Base-by-base conservation (phyloP, 1,284 basidiomycete genomes). In the Ganoderma lingzhi region DNA sequence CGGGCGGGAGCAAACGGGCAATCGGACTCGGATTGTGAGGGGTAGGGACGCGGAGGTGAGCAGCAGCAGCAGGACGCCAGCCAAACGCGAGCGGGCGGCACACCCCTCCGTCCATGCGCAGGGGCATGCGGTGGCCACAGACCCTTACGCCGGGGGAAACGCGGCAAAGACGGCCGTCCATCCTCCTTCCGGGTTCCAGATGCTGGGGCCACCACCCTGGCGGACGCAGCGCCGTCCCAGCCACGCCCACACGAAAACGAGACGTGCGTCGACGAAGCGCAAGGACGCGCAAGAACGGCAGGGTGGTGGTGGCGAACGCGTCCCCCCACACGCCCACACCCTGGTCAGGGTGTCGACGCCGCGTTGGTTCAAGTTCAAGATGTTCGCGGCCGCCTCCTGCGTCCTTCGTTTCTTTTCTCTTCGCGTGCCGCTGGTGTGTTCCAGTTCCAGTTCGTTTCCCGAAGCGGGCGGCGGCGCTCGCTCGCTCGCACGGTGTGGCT, bases 401-500 rank as follows among this genome's bases (percentile, higher is more conserved):
- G 32, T 28, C 23, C 56, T 44, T 37, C 41, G 15, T 35, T 37
- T 55, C 44, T 45, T 62, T 66, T 66, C 60, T 61, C 41, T 30
- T 63, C 62, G 45, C 41, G 59, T 63, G 59, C 23, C 45, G 45
- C n/a, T 48, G 45, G 19, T 3, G 23, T 14, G 23, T 51, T 51
- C 23, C 23, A 51, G 48, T 28, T 53, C 69, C 4, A 35, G 23
- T 23, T 23, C 23, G 65, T 63, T 62, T 35, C 53, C 63, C 23
- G 45, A 65, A 56, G 62, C 42, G 30, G 62, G 35, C 48, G 62
- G 39, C 39, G 39, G 66, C 63, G 63, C 42, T 37, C 23, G 64
- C 30, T 45, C 45, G 65, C 62, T 63, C 67, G 66, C 69, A 69
- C 64, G 63, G 32, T 66, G 64, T 67, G 69, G 67, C 67, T 64